phyloP scores from a whole-genome alignment of 345 rosid genomes.

The Sisymbrium irio region DNA sequence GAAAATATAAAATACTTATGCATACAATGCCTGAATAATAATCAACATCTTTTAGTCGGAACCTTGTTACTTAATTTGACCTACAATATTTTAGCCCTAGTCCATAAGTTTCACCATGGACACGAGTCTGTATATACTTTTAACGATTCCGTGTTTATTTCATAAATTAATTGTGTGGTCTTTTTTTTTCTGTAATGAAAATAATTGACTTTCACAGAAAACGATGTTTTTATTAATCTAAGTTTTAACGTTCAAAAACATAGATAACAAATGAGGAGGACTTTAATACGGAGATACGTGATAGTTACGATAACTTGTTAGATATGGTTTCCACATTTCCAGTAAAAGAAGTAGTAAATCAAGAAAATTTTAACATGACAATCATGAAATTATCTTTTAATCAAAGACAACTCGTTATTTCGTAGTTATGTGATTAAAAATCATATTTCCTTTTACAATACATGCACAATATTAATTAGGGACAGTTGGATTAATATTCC shows the following conservation, averaged over 20 bases:
- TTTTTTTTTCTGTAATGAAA: background rate
- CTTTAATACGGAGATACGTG: conserved; percentile 1
- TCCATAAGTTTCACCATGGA: background rate
- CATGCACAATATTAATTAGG: too few relatives aligned
- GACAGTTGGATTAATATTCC: too few relatives aligned
- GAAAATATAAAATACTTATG: background rate
- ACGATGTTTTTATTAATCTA: background rate
- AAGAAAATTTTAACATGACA: background rate
- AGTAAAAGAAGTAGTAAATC: background rate
- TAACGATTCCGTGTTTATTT: background rate
- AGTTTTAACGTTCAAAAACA: background rate
- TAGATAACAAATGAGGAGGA: background rate
- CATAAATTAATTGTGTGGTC: background rate
- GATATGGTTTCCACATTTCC: background rate
- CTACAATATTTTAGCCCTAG: background rate
- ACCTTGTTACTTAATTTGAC: conserved; percentile 10
- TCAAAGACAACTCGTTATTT: background rate
- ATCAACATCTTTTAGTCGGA: conserved; percentile 8
- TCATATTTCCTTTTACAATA: too few relatives aligned
- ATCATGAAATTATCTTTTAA: background rate
- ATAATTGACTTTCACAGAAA: conserved; percentile 19
- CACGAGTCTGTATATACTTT: background rate
- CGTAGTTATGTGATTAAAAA: background rate
- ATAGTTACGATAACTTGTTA: background rate
- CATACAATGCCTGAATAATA: background rate